These are phyloP conservation scores for Paraglomus occultum DNA, from an alignment of 192 early-diverging fungal species.

Conservation along the genomic window DNA sequence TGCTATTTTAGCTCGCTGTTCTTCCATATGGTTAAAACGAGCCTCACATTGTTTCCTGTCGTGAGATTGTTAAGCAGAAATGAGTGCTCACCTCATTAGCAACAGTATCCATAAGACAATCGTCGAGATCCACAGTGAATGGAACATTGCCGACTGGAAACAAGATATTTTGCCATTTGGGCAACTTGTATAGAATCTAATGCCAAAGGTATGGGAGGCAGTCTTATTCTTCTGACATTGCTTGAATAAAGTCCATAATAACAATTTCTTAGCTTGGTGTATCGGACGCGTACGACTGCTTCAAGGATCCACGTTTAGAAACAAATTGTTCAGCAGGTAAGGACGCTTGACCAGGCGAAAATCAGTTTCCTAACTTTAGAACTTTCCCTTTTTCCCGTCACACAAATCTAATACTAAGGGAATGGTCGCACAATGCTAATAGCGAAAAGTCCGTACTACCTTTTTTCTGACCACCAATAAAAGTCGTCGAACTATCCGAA, in stretches of 20 bases:
- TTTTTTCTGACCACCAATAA: no score
- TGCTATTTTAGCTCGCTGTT: slow-evolving; percentile 67
- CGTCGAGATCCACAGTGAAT: slow-evolving; percentile 98
- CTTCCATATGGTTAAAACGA: slow-evolving; percentile 65
- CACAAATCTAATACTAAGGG: no score
- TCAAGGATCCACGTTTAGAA: slow-evolving; percentile 82
- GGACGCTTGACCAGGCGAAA: no score
- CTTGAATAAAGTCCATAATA: slow-evolving; percentile 81
- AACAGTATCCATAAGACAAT: slow-evolving; percentile 98
- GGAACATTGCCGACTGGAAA: slow-evolving; percentile 98
- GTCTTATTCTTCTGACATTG: slow-evolving; percentile 74
- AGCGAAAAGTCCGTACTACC: no score
- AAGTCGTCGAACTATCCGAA: no score
- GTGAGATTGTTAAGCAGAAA: slow-evolving; percentile 97
- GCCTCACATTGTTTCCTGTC: slow-evolving; percentile 95
- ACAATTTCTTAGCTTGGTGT: slow-evolving; percentile 90
- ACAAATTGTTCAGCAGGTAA: slow-evolving; percentile 86
- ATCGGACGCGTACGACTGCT: slow-evolving; percentile 75
- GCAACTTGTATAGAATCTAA: slow-evolving; percentile 93
- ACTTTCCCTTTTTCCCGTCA: no score
- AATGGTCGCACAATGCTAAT: no score
- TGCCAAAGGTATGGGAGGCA: slow-evolving; percentile 91
- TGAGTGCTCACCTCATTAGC: slow-evolving; percentile 99
- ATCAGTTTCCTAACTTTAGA: no score
- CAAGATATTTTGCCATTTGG: slow-evolving; percentile 97